Evolutionary conservation across 2,329 filamentous ascomycete species (phyloP).

Genomic region (Aspergillus fumigatiaffinis): DNA sequence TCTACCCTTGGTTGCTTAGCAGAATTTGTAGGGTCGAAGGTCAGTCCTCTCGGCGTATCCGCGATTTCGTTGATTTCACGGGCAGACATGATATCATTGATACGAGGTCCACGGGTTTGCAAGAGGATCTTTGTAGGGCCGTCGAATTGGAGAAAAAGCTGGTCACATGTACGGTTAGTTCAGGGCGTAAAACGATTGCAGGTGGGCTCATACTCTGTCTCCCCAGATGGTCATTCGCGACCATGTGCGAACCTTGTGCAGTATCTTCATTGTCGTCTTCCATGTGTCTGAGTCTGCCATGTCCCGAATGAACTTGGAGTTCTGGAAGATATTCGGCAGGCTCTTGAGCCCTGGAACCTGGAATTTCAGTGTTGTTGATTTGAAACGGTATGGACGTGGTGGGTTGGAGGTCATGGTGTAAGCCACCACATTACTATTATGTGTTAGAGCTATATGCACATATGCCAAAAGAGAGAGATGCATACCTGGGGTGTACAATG

Average conservation of each 20-base stretch:
- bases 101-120: conserved; percentile 76
- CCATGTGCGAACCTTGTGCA: conserved; percentile 71
- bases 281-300: conserved; percentile 71
- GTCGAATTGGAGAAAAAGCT: conserved; percentile 82
- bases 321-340: conserved; percentile 61
- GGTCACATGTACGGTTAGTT: conserved; percentile 2
- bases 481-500: conserved; percentile 72
- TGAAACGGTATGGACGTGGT: conserved; percentile 83
- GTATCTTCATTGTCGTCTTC: conserved; percentile 61
- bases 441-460: conserved; percentile 5
- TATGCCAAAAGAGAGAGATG: not conserved
- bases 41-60: conserved; percentile 68
- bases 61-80: conserved; percentile 89
- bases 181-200: not conserved
- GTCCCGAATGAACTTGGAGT: conserved; percentile 67
- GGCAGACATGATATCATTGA: conserved; percentile 72
- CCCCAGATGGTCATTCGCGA: conserved; percentile 84
- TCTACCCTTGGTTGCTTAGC: conserved; percentile 6
- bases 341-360: conserved; percentile 67
- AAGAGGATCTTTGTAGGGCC: conserved; percentile 83
- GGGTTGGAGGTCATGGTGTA: conserved; percentile 73
- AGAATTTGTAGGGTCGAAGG: conserved; percentile 54
- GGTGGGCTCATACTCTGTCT: conserved; percentile 58
- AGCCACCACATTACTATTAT: conserved; percentile 72
- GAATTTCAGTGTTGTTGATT: conserved; percentile 67